Conservation (phyloP, 257 asterid species). For the Przewalskia tangutica region DNA sequence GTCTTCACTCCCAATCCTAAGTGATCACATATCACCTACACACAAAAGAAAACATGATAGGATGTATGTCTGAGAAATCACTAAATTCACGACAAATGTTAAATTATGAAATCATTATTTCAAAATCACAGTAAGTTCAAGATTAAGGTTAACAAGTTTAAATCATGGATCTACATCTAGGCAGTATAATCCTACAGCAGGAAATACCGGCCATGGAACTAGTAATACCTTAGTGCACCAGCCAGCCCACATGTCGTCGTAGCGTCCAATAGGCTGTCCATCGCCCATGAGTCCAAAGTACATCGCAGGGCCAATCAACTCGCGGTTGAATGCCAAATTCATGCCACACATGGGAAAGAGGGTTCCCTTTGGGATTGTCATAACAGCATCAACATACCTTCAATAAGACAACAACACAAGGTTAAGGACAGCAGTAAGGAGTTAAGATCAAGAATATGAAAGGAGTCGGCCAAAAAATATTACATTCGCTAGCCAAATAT, state of each 20-base stretch:
- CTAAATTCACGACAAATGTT: neutral
- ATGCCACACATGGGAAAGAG: slow-evolving; percentile 72
- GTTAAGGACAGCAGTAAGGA: neutral
- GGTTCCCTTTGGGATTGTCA: slow-evolving; percentile 61
- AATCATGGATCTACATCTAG: neutral
- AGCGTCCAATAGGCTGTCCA: slow-evolving; percentile 69
- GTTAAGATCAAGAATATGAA: neutral
- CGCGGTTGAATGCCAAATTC: slow-evolving; percentile 55
- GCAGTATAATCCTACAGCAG: neutral
- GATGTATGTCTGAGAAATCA: neutral
- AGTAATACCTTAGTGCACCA: slow-evolving; percentile 52
- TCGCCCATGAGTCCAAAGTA: slow-evolving; percentile 74
- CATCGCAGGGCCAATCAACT: slow-evolving; percentile 64
- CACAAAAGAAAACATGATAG: neutral
- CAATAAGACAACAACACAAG: neutral
- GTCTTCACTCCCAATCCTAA: slow-evolving; percentile 50
- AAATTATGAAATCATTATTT: neutral
- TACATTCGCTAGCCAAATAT: no score
- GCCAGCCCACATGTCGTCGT: slow-evolving; percentile 77
- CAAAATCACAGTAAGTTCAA: neutral
- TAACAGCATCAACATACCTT: slow-evolving; percentile 57
- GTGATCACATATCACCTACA: slow-evolving; percentile 55
- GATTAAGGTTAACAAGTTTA: neutral
- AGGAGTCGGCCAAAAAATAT: no score
- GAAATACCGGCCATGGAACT: neutral